These are phyloP conservation scores for Raffaelea albimanens DNA, from an alignment of 2,329 filamentous ascomycete genomes.

Conservation along the genomic window DNA sequence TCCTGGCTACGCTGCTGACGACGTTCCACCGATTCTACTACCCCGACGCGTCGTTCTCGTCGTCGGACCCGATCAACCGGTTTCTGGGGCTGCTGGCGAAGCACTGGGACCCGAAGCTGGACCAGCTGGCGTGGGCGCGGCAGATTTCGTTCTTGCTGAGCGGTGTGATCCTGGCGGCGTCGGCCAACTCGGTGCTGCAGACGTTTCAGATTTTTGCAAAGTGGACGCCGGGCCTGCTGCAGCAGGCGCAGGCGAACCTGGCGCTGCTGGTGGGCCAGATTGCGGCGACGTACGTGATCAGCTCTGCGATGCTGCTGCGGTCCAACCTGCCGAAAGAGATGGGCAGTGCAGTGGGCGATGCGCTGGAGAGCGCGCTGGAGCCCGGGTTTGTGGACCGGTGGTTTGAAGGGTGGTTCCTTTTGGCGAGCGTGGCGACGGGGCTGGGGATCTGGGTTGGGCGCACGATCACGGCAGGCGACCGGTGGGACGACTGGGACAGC, in stretches of 20 bases:
- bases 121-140: constrained; percentile 74
- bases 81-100: constrained; percentile 70
- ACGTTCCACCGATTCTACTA: constrained; percentile 51
- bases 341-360: constrained; percentile 66
- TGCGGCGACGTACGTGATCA: constrained; percentile 77
- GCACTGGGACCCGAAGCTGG: constrained; percentile 75
- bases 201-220: constrained; percentile 74
- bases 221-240: constrained; percentile 61
- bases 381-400: constrained; percentile 66
- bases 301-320: constrained; percentile 64
- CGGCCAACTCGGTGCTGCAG: constrained; percentile 75
- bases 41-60: constrained; percentile 45
- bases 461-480: constrained; percentile 35
- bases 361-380: constrained; percentile 66
- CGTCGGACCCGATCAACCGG: constrained; percentile 75
- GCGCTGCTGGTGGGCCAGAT: constrained; percentile 74
- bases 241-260: constrained; percentile 67
- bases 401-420: constrained; percentile 82
- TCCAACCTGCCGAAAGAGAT: constrained; percentile 72
- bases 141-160: constrained; percentile 78
- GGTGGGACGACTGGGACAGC: constrained; percentile 41
- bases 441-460: constrained; percentile 65
- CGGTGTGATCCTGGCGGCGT: constrained; percentile 72
- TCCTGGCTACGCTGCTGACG: constrained; percentile 61
- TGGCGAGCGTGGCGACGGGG: constrained; percentile 56